These are phyloP conservation scores for Achaetomium macrosporum DNA, from an alignment of 2,329 filamentous ascomycete genomes.

Conservation along the genomic window DNA sequence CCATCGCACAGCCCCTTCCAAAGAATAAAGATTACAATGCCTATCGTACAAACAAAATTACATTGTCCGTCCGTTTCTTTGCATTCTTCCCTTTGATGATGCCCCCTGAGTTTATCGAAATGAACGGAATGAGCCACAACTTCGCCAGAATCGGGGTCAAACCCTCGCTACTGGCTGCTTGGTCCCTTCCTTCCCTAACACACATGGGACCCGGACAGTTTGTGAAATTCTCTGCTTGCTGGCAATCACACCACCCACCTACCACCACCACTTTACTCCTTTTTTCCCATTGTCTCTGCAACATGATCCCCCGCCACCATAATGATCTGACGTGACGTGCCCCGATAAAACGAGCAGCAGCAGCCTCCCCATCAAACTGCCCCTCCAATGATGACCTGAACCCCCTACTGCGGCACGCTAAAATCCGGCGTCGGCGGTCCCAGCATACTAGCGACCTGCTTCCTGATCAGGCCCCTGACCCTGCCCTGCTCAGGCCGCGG, in stretches of 20 bases:
- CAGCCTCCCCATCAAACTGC: neutral
- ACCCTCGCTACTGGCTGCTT: too few relatives aligned
- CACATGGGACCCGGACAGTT: too few relatives aligned
- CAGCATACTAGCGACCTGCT: constrained; percentile 45
- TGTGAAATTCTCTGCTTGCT: too few relatives aligned
- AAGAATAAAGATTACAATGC: neutral
- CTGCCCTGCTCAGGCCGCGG: constrained; percentile 55
- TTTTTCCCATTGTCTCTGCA: too few relatives aligned
- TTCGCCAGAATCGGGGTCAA: too few relatives aligned
- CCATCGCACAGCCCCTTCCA: neutral
- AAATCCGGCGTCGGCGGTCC: constrained; percentile 25
- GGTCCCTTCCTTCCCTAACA: too few relatives aligned
- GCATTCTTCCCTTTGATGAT: neutral
- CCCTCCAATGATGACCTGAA: neutral
- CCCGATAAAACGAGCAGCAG: neutral
- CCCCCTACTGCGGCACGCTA: constrained; percentile 10
- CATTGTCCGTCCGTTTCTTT: neutral
- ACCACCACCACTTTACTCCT: too few relatives aligned
- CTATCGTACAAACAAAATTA: neutral
- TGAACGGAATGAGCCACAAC: too few relatives aligned
- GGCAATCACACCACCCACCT: too few relatives aligned
- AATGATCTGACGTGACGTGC: too few relatives aligned
- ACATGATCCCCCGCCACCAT: too few relatives aligned
- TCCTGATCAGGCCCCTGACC: constrained; percentile 45
- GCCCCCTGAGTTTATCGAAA: neutral